phyloP scores from a whole-genome alignment of 805 yeast species.

The Suhomyces prunicola region DNA sequence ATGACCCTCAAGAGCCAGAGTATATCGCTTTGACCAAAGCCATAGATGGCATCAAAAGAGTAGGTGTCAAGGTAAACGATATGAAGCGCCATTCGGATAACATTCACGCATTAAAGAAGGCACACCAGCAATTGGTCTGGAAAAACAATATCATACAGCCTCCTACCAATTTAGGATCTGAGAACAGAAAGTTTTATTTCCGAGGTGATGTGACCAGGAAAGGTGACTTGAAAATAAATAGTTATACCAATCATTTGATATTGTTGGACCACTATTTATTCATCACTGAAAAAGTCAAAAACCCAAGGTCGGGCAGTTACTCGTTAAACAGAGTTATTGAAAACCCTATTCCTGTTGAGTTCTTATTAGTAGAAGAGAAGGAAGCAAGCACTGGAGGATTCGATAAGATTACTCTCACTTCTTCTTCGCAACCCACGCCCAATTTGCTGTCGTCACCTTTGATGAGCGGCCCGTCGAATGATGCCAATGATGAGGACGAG shows the following conservation, averaged over 20 bases:
- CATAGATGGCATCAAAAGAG: conserved; percentile 48
- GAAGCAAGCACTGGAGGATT: conserved; percentile 12
- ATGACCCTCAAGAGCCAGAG: conserved; percentile 47
- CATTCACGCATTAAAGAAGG: conserved; percentile 48
- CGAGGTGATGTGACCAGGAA: conserved; percentile 59
- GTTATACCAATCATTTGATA: conserved; percentile 49
- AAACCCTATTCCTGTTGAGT: conserved; percentile 60
- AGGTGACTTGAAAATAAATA: conserved; percentile 62
- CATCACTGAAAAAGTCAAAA: conserved; percentile 55
- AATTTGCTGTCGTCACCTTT: conserved; percentile 4
- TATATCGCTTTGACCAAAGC: conserved; percentile 50
- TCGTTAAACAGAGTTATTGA: conserved; percentile 37
- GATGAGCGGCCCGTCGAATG: background rate
- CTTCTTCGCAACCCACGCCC: conserved; percentile 13
- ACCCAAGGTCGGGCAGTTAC: conserved; percentile 24
- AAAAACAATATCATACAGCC: conserved; percentile 42
- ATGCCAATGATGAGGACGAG: conserved; percentile 21
- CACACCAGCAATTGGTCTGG: conserved; percentile 55
- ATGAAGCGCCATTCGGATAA: conserved; percentile 62
- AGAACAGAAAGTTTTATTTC: conserved; percentile 52
- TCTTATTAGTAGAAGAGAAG: conserved; percentile 50
- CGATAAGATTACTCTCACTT: conserved; percentile 12
- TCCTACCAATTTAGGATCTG: conserved; percentile 30
- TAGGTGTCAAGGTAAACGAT: conserved; percentile 60
- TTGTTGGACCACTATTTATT: conserved; percentile 69